A percentile compares a stretch with the other conserved stretches of the same genome.
phyloP scores from a whole-genome alignment of 139 green algal genomes.

The Diplosphaera chodatii region DNA sequence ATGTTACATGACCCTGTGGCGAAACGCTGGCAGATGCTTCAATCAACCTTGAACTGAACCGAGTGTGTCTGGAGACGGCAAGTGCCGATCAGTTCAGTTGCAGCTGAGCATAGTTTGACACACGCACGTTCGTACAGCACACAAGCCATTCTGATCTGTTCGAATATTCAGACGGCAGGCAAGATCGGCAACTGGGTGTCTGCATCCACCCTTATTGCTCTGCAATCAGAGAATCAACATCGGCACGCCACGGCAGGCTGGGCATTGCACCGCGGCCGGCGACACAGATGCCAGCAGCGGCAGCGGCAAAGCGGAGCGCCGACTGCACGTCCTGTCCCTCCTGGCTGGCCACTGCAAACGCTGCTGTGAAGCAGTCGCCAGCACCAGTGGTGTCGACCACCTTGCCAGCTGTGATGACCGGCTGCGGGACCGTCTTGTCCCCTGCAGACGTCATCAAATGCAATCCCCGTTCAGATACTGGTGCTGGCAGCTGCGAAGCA shows the following conservation, averaged over 20 bases:
- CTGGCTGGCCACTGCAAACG: slow-evolving; percentile 71
- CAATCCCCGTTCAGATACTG: no score
- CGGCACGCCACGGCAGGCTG: slow-evolving; percentile 39
- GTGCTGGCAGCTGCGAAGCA: no score
- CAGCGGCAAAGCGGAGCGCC: slow-evolving; percentile 68
- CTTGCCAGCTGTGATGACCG: slow-evolving; percentile 21
- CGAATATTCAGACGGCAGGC: no score
- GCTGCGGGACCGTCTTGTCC: slow-evolving; percentile 24
- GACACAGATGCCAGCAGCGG: slow-evolving; percentile 65
- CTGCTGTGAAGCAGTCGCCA: slow-evolving; percentile 90
- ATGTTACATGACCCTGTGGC: no score
- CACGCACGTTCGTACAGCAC: no score
- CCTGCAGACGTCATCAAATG: no score
- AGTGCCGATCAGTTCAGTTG: no score
- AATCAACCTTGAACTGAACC: no score
- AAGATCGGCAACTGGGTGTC: neutral
- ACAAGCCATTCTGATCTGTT: no score
- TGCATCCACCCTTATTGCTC: neutral
- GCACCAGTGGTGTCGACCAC: slow-evolving; percentile 86
- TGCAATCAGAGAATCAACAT: slow-evolving; percentile 18
- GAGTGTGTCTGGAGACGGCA: no score
- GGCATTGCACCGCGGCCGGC: slow-evolving; percentile 42
- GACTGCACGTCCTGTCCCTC: slow-evolving; percentile 50
- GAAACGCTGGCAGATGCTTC: no score
- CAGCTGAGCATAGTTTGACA: no score